phyloP scores from a whole-genome alignment of 2,329 filamentous ascomycete genomes.

The Colletotrichum nymphaeae region DNA sequence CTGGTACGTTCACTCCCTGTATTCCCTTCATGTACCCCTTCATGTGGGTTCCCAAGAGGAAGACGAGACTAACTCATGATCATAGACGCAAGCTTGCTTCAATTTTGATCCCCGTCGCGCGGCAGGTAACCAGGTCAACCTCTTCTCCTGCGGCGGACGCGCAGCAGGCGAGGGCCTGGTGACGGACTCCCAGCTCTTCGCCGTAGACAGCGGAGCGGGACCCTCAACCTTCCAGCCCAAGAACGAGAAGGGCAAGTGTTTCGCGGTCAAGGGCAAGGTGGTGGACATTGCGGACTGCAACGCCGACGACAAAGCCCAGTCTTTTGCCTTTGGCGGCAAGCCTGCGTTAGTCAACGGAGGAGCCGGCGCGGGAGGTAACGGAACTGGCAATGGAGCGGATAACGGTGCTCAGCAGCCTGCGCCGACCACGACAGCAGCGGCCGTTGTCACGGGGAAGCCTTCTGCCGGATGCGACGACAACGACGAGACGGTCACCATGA shows the following conservation, averaged over 20 bases:
- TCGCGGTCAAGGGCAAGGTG: conserved; percentile 55
- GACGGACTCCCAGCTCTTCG: conserved; percentile 64
- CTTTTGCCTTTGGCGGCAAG: conserved; percentile 48
- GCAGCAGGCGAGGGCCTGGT: conserved; percentile 64
- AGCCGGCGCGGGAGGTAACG: neutral
- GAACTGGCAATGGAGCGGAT: neutral
- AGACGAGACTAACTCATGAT: conserved; percentile 28
- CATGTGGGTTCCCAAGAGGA: too few relatives aligned
- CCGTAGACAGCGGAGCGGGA: conserved; percentile 54
- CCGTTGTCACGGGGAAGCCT: conserved; percentile 13
- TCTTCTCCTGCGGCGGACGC: conserved; percentile 70
- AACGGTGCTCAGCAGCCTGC: neutral
- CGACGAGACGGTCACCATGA: conserved; percentile 7
- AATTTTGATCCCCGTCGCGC: conserved; percentile 66
- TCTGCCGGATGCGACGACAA: neutral
- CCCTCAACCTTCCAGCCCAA: conserved; percentile 57
- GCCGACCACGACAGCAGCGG: neutral
- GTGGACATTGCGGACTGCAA: conserved; percentile 58
- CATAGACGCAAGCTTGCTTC: conserved; percentile 64
- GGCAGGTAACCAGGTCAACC: conserved; percentile 62
- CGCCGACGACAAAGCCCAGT: conserved; percentile 52
- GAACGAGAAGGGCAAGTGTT: conserved; percentile 59
- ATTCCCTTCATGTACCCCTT: rapidly evolving
- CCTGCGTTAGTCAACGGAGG: neutral
- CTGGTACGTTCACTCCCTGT: conserved; percentile 46